A percentile compares a stretch with the other conserved stretches of the same genome.
Evolutionary conservation across 179 eudicot species (phyloP).

Genomic region (Silene vulgaris): DNA sequence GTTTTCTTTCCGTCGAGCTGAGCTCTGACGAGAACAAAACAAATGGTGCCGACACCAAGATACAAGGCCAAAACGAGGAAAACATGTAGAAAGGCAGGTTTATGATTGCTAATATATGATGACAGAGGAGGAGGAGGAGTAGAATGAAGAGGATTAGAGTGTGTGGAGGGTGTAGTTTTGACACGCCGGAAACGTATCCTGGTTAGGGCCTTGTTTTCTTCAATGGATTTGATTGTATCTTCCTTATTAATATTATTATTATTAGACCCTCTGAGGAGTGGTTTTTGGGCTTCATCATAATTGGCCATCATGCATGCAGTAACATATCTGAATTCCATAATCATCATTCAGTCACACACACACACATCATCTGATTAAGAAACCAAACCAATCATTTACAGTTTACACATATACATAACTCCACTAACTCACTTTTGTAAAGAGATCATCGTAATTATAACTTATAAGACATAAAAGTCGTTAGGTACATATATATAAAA

Average conservation of each 20-base stretch:
- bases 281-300: conserved; percentile 30
- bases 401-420: too few species aligned
- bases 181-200: conserved; percentile 40
- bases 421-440: too few species aligned
- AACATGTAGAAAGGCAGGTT: conserved; percentile 38
- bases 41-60: conserved; percentile 49
- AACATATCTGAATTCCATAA: not conserved
- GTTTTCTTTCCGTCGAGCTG: conserved; percentile 60
- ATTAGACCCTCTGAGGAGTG: conserved; percentile 29
- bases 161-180: conserved; percentile 43
- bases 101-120: conserved; percentile 11
- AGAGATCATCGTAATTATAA: too few species aligned
- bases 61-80: conserved; percentile 43
- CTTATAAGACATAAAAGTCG: too few species aligned
- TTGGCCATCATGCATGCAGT: conserved; percentile 26
- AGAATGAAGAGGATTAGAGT: conserved; percentile 22
- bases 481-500: too few species aligned
- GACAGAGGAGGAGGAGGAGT: conserved; percentile 20
- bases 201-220: conserved; percentile 24
- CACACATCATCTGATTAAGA: too few species aligned
- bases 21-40: conserved; percentile 47
- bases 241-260: not conserved
- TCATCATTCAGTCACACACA: not conserved
- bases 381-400: too few species aligned
- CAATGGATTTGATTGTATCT: conserved; percentile 20